phyloP scores from a whole-genome alignment of 768 basidiomycete species.

The Naganishia vishniacii region DNA sequence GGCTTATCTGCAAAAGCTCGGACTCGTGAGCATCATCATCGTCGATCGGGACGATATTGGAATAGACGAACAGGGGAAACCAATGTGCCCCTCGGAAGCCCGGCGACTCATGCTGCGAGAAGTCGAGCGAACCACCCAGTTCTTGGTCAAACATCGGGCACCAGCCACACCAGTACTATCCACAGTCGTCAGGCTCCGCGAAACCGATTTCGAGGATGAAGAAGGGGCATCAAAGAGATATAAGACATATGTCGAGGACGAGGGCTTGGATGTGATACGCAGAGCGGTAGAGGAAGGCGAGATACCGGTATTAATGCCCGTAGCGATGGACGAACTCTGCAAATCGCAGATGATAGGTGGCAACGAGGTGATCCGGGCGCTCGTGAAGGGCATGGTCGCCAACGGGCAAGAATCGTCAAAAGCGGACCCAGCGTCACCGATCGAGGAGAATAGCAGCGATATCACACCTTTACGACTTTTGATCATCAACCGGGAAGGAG shows the following conservation, averaged over 20 bases:
- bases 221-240: constrained; percentile 44
- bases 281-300: constrained; percentile 87
- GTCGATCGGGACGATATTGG: constrained; percentile 76
- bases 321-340: constrained; percentile 85
- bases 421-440: constrained; percentile 12
- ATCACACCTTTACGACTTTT: constrained; percentile 91
- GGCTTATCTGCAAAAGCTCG: constrained; percentile 91
- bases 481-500: constrained; percentile 95
- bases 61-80: constrained; percentile 12
- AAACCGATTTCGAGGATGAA: constrained; percentile 37
- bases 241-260: constrained; percentile 59
- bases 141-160: constrained; percentile 78
- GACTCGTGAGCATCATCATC: constrained; percentile 89
- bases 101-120: constrained; percentile 57
- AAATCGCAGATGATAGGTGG: constrained; percentile 77
- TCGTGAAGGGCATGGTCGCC: constrained; percentile 73
- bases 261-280: constrained; percentile 75
- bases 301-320: constrained; percentile 89
- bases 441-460: constrained; percentile 54
- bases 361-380: constrained; percentile 79
- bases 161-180: constrained; percentile 82
- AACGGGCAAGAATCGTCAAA: background rate
- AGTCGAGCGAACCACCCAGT: constrained; percentile 73
- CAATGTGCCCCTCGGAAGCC: constrained; percentile 22
- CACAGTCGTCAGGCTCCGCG: constrained; percentile 71